These are phyloP conservation scores for Cordyceps fumosorosea DNA, from an alignment of 2,329 filamentous ascomycete genomes.

Conservation along the genomic window DNA sequence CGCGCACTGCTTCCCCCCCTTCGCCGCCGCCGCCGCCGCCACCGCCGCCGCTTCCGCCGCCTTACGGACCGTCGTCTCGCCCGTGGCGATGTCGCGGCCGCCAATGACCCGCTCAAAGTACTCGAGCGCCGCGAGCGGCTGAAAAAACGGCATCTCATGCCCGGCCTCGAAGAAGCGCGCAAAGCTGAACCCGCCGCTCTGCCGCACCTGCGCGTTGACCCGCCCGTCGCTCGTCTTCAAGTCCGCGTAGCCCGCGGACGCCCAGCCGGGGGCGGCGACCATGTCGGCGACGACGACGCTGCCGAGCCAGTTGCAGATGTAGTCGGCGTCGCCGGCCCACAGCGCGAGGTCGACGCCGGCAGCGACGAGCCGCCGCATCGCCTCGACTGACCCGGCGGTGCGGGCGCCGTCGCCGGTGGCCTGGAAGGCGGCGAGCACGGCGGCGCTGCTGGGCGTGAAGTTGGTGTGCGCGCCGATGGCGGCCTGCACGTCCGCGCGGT, in stretches of 20 bases:
- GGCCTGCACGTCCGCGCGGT: slow-evolving; percentile 44
- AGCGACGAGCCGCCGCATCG: slow-evolving; percentile 48
- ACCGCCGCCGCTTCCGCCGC: no score
- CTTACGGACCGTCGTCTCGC: slow-evolving; percentile 35
- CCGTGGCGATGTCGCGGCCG: slow-evolving; percentile 47
- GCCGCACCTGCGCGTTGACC: slow-evolving; percentile 45
- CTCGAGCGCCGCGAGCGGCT: slow-evolving; percentile 49
- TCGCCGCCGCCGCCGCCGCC: slow-evolving; percentile 26
- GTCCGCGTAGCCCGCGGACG: slow-evolving; percentile 59
- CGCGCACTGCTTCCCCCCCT: slow-evolving; percentile 26
- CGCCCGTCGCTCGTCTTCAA: slow-evolving; percentile 57
- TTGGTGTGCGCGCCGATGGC: slow-evolving; percentile 40
- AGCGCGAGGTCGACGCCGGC: slow-evolving; percentile 58
- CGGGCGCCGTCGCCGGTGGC: background rate
- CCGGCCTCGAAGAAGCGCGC: slow-evolving; percentile 59
- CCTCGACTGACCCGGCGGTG: slow-evolving; percentile 28
- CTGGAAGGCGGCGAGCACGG: background rate
- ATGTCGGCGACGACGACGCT: slow-evolving; percentile 60
- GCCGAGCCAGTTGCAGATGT: slow-evolving; percentile 56
- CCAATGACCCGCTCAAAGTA: slow-evolving; percentile 53
- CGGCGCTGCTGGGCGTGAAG: background rate
- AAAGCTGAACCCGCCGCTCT: slow-evolving; percentile 67
- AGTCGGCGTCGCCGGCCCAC: slow-evolving; percentile 56
- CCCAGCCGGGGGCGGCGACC: slow-evolving; percentile 39
- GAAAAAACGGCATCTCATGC: slow-evolving; percentile 54